These are phyloP conservation scores for Pyropia yezoensis DNA, from an alignment of 23 red algal genomes.

Conservation along the genomic window DNA sequence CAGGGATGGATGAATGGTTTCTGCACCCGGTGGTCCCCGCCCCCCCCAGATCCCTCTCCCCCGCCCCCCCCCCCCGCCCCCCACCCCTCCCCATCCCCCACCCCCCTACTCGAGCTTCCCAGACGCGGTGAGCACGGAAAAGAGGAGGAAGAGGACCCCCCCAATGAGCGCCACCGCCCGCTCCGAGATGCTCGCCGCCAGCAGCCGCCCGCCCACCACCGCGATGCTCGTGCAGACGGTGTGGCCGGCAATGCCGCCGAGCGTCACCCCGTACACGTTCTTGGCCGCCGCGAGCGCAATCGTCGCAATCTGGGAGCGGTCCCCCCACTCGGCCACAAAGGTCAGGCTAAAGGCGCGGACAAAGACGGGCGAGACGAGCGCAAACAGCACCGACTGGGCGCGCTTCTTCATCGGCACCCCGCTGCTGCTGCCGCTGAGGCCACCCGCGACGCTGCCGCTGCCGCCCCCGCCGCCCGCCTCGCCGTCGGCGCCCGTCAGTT, in stretches of 20 bases:
- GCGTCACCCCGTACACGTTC: slow-evolving; percentile 75
- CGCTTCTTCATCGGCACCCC: background rate
- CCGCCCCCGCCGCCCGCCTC: background rate
- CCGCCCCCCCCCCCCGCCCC: background rate
- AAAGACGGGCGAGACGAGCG: slow-evolving; percentile 36
- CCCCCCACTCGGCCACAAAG: slow-evolving; percentile 98
- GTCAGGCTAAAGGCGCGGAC: slow-evolving; percentile 70
- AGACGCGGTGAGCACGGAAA: slow-evolving; percentile 72
- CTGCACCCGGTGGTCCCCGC: too few species aligned
- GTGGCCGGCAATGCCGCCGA: slow-evolving; percentile 77
- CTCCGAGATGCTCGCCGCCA: slow-evolving; percentile 74
- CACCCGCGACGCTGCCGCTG: background rate
- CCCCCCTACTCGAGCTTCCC: slow-evolving; percentile 55
- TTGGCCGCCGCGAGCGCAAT: slow-evolving; percentile 90
- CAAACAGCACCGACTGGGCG: background rate
- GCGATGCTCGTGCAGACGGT: slow-evolving; percentile 76
- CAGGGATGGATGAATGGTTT: too few species aligned
- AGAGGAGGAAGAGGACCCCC: slow-evolving; percentile 67
- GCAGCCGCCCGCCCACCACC: slow-evolving; percentile 74
- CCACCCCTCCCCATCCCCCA: too few species aligned
- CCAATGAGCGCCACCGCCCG: slow-evolving; percentile 62
- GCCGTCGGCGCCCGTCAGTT: slow-evolving; percentile 14
- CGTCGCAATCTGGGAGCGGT: slow-evolving; percentile 85
- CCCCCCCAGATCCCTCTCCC: background rate
- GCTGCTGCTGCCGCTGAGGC: background rate